Conservation (phyloP, 2,329 filamentous ascomycete species). For the Alternaria triticimaculans region DNA sequence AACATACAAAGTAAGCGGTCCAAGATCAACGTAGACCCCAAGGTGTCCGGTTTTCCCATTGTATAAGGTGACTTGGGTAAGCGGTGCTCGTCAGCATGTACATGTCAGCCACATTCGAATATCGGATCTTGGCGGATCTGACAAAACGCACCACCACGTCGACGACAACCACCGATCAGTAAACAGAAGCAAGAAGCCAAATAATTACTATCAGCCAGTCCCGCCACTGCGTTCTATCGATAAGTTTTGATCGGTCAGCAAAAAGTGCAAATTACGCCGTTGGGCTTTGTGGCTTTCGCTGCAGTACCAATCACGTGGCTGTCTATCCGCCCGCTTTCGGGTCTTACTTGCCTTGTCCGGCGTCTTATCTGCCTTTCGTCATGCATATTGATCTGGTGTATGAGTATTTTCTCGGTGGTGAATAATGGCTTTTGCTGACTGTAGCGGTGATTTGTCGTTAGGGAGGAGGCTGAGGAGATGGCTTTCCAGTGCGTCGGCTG, state of each 20-base stretch:
- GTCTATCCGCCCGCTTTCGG: background rate
- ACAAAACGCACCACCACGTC: background rate
- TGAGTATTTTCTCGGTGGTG: background rate
- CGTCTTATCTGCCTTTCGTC: background rate
- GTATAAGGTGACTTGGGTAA: background rate
- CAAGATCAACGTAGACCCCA: background rate
- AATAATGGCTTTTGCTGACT: background rate
- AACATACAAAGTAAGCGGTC: background rate
- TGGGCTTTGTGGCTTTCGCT: background rate
- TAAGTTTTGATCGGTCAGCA: background rate
- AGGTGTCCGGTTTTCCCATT: background rate
- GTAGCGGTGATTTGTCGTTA: background rate
- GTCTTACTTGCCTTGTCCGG: background rate
- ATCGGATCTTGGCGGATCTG: constrained; percentile 1
- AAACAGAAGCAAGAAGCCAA: background rate
- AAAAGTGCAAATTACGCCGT: background rate
- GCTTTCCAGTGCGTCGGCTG: background rate
- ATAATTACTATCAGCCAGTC: background rate
- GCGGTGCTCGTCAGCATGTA: background rate
- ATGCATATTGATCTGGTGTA: background rate
- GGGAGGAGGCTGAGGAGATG: background rate
- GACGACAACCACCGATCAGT: background rate
- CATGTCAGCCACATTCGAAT: background rate
- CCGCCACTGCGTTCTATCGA: background rate
- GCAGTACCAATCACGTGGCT: background rate